phyloP scores from a whole-genome alignment of 768 basidiomycete species.

The Boletus reticuloceps region DNA sequence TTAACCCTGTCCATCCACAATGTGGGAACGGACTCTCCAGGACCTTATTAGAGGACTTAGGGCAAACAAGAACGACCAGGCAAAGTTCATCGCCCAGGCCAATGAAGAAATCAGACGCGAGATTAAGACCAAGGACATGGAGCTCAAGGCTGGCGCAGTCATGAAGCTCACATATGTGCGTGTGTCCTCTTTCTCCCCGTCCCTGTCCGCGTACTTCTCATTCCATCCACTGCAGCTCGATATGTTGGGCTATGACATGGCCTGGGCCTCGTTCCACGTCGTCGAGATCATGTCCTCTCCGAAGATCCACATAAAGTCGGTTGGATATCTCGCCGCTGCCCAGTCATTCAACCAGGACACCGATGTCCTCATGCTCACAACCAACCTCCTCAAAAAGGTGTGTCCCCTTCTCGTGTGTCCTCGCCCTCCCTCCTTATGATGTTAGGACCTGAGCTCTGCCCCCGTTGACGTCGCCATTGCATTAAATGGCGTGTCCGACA shows the following conservation, averaged over 20 bases:
- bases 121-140: slow-evolving; percentile 93
- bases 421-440: slow-evolving; percentile 8
- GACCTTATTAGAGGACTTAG: slow-evolving; percentile 94
- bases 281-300: slow-evolving; percentile 98
- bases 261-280: slow-evolving; percentile 95
- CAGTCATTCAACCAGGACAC: slow-evolving; percentile 93
- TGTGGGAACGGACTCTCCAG: slow-evolving; percentile 97
- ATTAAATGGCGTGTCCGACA: slow-evolving; percentile 78
- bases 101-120: slow-evolving; percentile 94
- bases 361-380: slow-evolving; percentile 96
- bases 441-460: slow-evolving; percentile 75
- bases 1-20: slow-evolving; percentile 27
- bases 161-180: slow-evolving; percentile 96
- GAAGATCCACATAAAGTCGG: slow-evolving; percentile 86
- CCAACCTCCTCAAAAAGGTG: slow-evolving; percentile 93
- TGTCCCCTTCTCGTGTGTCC: not conserved
- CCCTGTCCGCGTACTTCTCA: slow-evolving; percentile 13
- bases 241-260: slow-evolving; percentile 95
- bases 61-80: slow-evolving; percentile 92
- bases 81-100: slow-evolving; percentile 87
- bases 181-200: slow-evolving; percentile 19
- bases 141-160: slow-evolving; percentile 91
- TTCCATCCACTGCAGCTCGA: slow-evolving; percentile 62
- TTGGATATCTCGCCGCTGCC: slow-evolving; percentile 91
- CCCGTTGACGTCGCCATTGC: slow-evolving; percentile 75